phyloP scores from a whole-genome alignment of 192 early-diverging fungal species.

The Coemansia sp. region DNA sequence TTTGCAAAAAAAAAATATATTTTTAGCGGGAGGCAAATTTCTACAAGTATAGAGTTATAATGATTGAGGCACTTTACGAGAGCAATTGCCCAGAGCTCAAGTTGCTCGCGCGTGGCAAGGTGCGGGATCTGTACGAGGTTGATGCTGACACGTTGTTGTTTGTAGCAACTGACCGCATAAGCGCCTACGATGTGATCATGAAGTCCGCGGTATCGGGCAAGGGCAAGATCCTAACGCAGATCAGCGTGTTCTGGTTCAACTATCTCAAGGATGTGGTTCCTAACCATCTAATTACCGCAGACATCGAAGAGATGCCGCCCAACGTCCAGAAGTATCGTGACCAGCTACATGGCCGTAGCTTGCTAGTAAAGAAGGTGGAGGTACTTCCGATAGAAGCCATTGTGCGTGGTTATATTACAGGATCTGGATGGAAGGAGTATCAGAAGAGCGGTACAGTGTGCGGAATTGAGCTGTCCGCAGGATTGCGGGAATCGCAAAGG shows the following conservation, averaged over 20 bases:
- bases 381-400: slow-evolving; percentile 98
- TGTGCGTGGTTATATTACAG: slow-evolving; percentile 96
- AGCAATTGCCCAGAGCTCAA: slow-evolving; percentile 89
- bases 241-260: slow-evolving; percentile 96
- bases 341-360: slow-evolving; percentile 84
- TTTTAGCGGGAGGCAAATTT: slow-evolving; percentile 1
- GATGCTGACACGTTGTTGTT: slow-evolving; percentile 86
- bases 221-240: slow-evolving; percentile 95
- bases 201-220: slow-evolving; percentile 89
- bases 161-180: slow-evolving; percentile 96
- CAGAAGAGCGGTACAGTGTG: slow-evolving; percentile 89
- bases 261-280: slow-evolving; percentile 82
- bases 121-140: slow-evolving; percentile 94
- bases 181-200: slow-evolving; percentile 99
- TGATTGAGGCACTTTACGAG: slow-evolving; percentile 59
- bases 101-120: slow-evolving; percentile 92
- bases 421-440: slow-evolving; percentile 96
- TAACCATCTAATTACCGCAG: slow-evolving; percentile 93
- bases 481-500: slow-evolving; percentile 80
- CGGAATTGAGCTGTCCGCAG: slow-evolving; percentile 79
- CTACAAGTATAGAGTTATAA: neutral
- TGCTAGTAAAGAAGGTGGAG: slow-evolving; percentile 88
- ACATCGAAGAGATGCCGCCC: slow-evolving; percentile 90
- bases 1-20: neutral
- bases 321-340: slow-evolving; percentile 82